Evolutionary conservation across 2,329 filamentous ascomycete genomes (phyloP).

Genomic region (Calonectria pteridis): DNA sequence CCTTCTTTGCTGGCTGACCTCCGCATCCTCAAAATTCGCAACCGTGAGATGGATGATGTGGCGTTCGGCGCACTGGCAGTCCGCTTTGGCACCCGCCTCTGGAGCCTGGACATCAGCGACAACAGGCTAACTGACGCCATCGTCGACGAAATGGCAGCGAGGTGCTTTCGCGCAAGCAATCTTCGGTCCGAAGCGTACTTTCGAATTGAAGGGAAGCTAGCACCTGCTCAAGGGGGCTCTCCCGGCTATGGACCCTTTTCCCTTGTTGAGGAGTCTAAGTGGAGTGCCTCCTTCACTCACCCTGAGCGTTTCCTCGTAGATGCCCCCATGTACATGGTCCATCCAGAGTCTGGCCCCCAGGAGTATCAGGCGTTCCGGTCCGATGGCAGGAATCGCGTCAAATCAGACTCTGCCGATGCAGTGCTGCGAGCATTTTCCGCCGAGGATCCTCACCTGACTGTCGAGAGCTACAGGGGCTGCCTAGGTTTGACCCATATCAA

Average conservation of each 20-base stretch:
- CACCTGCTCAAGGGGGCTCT: slow-evolving; percentile 45
- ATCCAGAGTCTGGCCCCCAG: slow-evolving; percentile 33
- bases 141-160: slow-evolving; percentile 47
- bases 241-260: slow-evolving; percentile 56
- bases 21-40: slow-evolving; percentile 64
- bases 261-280: slow-evolving; percentile 61
- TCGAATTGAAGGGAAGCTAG: slow-evolving; percentile 61
- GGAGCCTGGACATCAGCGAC: slow-evolving; percentile 67
- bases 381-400: slow-evolving; percentile 39
- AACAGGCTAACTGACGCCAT: slow-evolving; percentile 65
- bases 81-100: slow-evolving; percentile 58
- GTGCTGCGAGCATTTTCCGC: slow-evolving; percentile 41
- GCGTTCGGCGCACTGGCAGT: slow-evolving; percentile 44
- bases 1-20: slow-evolving; percentile 57
- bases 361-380: slow-evolving; percentile 49
- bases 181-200: slow-evolving; percentile 55
- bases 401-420: slow-evolving; percentile 46
- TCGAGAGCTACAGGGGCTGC: slow-evolving; percentile 36
- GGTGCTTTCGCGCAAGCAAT: slow-evolving; percentile 49
- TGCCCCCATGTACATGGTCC: slow-evolving; percentile 52
- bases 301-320: slow-evolving; percentile 63
- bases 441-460: slow-evolving; percentile 35
- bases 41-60: slow-evolving; percentile 60
- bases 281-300: slow-evolving; percentile 59
- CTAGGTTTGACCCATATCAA: slow-evolving; percentile 65